Evolutionary conservation across 805 yeast genomes (phyloP).

Genomic region (Lachancea sp.): DNA sequence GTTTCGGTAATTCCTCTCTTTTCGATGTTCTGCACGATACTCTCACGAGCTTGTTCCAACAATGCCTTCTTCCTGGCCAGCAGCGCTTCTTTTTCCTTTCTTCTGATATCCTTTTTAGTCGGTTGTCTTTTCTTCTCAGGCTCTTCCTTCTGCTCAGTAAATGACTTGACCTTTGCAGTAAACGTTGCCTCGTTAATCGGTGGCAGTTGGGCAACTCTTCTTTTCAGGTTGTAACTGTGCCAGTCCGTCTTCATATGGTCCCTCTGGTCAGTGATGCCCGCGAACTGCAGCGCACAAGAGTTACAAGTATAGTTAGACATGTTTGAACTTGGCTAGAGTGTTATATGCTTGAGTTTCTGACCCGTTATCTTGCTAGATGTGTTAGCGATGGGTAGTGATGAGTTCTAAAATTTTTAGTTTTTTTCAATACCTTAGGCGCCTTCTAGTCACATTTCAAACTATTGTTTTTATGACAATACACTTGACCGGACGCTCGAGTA

Average conservation of each 20-base stretch:
- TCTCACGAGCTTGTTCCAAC: constrained; percentile 37
- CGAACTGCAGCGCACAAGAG: constrained; percentile 77
- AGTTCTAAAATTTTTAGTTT: constrained; percentile 3
- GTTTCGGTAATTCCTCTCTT: background rate
- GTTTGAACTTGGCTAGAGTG: background rate
- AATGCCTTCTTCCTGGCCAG: constrained; percentile 38
- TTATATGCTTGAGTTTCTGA: background rate
- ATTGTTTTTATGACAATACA: no score
- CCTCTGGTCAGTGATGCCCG: constrained; percentile 71
- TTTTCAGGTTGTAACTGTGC: constrained; percentile 93
- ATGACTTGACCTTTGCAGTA: constrained; percentile 55
- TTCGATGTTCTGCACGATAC: constrained; percentile 31
- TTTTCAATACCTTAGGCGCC: background rate
- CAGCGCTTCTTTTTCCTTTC: constrained; percentile 38
- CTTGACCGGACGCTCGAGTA: background rate
- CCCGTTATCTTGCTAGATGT: background rate
- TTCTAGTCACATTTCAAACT: background rate
- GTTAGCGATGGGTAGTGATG: constrained; percentile 3
- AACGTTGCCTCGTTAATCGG: constrained; percentile 61
- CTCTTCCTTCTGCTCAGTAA: constrained; percentile 23
- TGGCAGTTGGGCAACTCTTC: constrained; percentile 85
- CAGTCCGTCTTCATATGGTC: constrained; percentile 94
- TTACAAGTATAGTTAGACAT: constrained; percentile 59
- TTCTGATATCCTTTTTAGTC: constrained; percentile 39
- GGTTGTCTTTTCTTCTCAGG: constrained; percentile 27